Conservation (phyloP, 129 eudicot genomes). For the Rutidosis leptorrhynchoides region DNA sequence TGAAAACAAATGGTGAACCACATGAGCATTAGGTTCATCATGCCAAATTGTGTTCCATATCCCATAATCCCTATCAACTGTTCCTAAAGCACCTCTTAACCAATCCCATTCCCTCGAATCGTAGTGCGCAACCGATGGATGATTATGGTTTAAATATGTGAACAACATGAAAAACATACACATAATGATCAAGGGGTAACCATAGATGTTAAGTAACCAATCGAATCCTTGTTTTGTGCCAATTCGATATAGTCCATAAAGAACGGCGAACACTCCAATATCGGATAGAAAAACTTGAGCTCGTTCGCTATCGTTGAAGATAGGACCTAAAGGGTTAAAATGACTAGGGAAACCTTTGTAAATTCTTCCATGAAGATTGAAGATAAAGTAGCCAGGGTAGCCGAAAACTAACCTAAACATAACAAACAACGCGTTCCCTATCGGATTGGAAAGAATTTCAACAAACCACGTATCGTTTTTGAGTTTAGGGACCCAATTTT, state of each 20-base stretch:
- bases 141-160: conserved; percentile 32
- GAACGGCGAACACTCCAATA: conserved; percentile 18
- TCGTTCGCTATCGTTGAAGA: conserved; percentile 33
- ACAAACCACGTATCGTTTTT: conserved; percentile 24
- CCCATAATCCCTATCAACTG: conserved; percentile 34
- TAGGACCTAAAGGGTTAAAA: conserved; percentile 24
- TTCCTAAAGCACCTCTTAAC: conserved; percentile 38
- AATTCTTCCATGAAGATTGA: conserved; percentile 41
- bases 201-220: conserved; percentile 31
- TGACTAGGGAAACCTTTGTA: conserved; percentile 35
- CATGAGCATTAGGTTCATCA: conserved; percentile 24
- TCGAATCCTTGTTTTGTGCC: conserved; percentile 9
- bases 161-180: conserved; percentile 17
- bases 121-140: conserved; percentile 31
- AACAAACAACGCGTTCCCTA: conserved; percentile 26
- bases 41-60: conserved; percentile 27
- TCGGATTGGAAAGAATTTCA: conserved; percentile 28
- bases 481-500: conserved; percentile 28
- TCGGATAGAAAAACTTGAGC: conserved; percentile 20
- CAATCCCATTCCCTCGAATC: conserved; percentile 40
- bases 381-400: conserved; percentile 43
- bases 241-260: conserved; percentile 18
- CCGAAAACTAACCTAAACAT: conserved; percentile 34
- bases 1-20: conserved; percentile 33
- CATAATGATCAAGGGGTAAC: conserved; percentile 29